A percentile compares a stretch with the other conserved stretches of the same genome.
phyloP scores from a whole-genome alignment of 2,329 filamentous ascomycete species.

The Colletotrichum scovillei region DNA sequence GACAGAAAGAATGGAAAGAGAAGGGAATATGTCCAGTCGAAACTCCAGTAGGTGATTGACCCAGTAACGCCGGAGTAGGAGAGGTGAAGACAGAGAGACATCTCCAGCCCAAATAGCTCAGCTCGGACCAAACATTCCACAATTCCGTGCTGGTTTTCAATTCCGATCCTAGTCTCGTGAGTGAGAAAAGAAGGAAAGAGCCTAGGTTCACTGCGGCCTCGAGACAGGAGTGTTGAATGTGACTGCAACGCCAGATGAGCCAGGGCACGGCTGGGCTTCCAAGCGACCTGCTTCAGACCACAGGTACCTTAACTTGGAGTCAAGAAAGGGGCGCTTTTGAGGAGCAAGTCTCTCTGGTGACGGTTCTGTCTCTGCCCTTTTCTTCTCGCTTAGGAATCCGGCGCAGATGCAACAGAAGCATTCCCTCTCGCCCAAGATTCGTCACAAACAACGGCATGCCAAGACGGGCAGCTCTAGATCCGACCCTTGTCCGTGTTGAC shows the following conservation, averaged over 20 bases:
- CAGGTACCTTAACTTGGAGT: neutral
- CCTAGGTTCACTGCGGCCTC: neutral
- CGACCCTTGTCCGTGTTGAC: neutral
- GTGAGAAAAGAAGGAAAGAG: neutral
- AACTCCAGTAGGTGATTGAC: neutral
- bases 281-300: neutral
- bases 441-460: neutral
- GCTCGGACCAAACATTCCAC: neutral
- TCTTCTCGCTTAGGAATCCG: neutral
- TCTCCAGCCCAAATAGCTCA: neutral
- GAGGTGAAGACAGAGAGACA: constrained; percentile 7
- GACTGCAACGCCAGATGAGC: constrained; percentile 7
- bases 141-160: neutral
- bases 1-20: neutral
- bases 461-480: neutral
- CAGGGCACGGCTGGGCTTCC: neutral
- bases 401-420: neutral
- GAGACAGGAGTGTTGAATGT: neutral
- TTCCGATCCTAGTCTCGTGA: neutral
- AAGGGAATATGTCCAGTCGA: neutral
- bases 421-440: neutral
- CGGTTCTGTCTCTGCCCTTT: neutral
- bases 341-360: neutral
- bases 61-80: neutral
- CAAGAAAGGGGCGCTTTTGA: neutral